Conservation (phyloP, 768 basidiomycete species). For the Lentinula sp. region DNA sequence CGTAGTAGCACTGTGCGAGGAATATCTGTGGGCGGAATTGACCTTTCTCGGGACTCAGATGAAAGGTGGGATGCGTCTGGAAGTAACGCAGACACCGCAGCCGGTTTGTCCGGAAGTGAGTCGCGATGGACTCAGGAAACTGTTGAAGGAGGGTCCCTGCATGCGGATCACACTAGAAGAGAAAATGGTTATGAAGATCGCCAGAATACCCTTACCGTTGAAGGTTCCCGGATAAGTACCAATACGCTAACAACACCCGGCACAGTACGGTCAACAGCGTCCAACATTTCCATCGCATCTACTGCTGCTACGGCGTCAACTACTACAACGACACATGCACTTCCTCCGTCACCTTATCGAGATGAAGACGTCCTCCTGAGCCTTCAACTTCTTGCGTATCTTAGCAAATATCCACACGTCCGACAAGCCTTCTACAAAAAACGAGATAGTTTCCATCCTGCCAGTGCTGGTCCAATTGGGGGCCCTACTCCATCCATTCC, state of each 20-base stretch:
- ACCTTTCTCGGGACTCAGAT: background rate
- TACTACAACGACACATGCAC: slow-evolving; percentile 19
- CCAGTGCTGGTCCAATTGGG: slow-evolving; percentile 36
- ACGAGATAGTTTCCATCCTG: slow-evolving; percentile 76
- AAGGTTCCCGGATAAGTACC: background rate
- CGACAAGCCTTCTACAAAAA: slow-evolving; percentile 93
- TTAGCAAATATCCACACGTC: slow-evolving; percentile 97
- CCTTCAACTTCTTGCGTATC: slow-evolving; percentile 90
- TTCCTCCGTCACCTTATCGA: slow-evolving; percentile 56
- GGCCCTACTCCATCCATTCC: slow-evolving; percentile 1
- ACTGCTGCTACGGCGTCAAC: slow-evolving; percentile 7
- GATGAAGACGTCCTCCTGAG: slow-evolving; percentile 92
- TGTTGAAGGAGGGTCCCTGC: background rate
- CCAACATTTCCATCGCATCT: slow-evolving; percentile 3
- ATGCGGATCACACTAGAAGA: background rate
- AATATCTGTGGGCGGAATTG: background rate
- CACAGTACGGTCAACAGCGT: slow-evolving; percentile 1
- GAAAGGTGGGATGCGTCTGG: background rate
- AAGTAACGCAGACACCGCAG: background rate
- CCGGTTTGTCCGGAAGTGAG: background rate
- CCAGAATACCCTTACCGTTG: background rate
- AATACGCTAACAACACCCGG: slow-evolving; percentile 1
- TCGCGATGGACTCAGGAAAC: background rate
- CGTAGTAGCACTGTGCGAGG: slow-evolving; percentile 1
- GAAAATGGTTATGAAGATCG: background rate